Base-by-base conservation (phyloP, 768 basidiomycete genomes). In the Xerocomellus chrysenteron region DNA sequence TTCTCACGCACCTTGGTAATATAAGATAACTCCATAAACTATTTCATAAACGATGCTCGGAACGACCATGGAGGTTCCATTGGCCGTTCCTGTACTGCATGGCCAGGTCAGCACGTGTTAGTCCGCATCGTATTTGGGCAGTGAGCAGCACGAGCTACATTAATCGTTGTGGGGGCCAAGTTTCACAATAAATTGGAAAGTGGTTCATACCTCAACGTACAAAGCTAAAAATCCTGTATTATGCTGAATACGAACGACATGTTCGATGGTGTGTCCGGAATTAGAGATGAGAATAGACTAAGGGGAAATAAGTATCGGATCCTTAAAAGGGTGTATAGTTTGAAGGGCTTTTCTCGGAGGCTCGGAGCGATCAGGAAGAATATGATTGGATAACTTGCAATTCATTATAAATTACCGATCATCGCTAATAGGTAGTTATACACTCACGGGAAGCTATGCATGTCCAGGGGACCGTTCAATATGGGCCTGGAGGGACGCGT, bases 141-240 rank as follows among this genome's bases (percentile, higher is more conserved):
- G 6, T 36, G 21, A 45, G 30, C 24, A 39, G 11, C 28, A 47
- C 37, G 50, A 43, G n/a, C 14, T 41, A 35, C 30, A 7, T 21
- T 21, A 21, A 30, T 47, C n/a, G 10, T 17, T 44, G 33, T 13
- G 10, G 37, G 45, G 24, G 33, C 10, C 35, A 19, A 40, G 11
- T 21, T 39, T 26, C 14, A 4, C 21, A 11, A 14, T 59, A 17
- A 35, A 48, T 46, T 49, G 16, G 7, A 26, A 39, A 47, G 42
- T 24, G 14, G 33, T 30, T 62, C 53, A 53, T 62, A 63, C 63
- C 55, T 54, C 46, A 17, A 50, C n/a, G 24, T 41, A 43, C 32
- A 43, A 10, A 9, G n/a, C 26, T 16, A 39, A 9, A 44, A 37
- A 21, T 16, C 28, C 17, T 14, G 16, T 47, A 35, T 28, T 24